Evolutionary conservation across 805 yeast species (phyloP), one percentile per base, ranked within the genome.

Genomic region (Millerago galiae): DNA sequence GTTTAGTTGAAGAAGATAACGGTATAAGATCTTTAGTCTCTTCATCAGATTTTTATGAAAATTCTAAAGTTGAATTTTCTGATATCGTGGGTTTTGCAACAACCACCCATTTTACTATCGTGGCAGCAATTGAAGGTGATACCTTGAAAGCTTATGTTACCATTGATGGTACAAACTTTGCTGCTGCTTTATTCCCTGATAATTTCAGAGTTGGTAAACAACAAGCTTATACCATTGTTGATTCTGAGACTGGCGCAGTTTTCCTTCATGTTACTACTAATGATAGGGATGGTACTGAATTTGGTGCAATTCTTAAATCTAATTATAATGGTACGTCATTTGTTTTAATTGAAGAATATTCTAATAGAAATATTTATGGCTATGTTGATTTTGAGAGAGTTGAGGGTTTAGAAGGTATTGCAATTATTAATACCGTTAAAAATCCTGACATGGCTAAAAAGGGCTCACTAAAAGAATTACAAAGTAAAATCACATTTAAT

Each of bases 281-380:
- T 51, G 60, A 65, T 17, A 69, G 66, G 7, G 38, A 53, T 1
- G 78, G 74, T 10, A 55, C 65, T 6, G 93, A 87, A 54, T 81
- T 59, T 60, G 99, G 99, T 8, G 70, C 86, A 0, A 66, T 93
- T 16, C 68, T 93, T 55, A 91, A 91, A 56, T 87, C 96, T 1
- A 90, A 91, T 60, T 84, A 84, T 14, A 87, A 89, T 54, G 99
- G 99, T 47, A 88, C 97, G 0, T 77, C 85, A 3, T 90, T 85
- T 60, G 88, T 83, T 2, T 63, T 79, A 24, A 68, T 89, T 4
- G 71, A 84, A 50, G 73, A 72, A 10, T 63, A 75, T 42, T 96
- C 88, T n/a, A 93, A 91, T 61, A 71, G 98, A 53, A 77, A 89
- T 48, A 47, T 48, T 4, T 50, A 45, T 2, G 98, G 97, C 0